Conservation (phyloP, 306 rosid species). For the Herpetospermum pedunculosum region DNA sequence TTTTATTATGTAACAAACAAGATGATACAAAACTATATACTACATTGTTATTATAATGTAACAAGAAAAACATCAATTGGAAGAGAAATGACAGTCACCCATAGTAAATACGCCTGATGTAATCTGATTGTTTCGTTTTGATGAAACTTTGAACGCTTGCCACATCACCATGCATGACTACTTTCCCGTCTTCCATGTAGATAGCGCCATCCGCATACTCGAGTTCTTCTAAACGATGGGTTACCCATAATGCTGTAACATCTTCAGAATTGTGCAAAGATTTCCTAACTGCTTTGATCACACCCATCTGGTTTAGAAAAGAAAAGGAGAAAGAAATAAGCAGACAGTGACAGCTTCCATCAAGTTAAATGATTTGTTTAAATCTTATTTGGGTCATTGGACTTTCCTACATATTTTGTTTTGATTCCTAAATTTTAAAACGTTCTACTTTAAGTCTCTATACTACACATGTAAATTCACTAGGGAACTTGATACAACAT, state of each 20-base stretch:
- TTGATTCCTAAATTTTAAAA: background rate
- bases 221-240: constrained; percentile 84
- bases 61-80: background rate
- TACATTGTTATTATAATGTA: background rate
- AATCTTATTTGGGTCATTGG: background rate
- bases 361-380: background rate
- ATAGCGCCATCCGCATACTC: constrained; percentile 76
- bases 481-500: background rate
- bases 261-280: constrained; percentile 46
- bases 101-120: constrained; percentile 33
- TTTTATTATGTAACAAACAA: background rate
- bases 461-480: background rate
- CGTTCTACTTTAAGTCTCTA: background rate
- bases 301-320: constrained; percentile 40
- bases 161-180: constrained; percentile 47
- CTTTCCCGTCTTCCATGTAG: constrained; percentile 78
- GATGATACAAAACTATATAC: background rate
- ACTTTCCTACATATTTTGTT: background rate
- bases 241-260: constrained; percentile 78
- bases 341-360: background rate
- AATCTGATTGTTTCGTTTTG: constrained; percentile 52
- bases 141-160: constrained; percentile 41
- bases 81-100: background rate
- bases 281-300: constrained; percentile 61
- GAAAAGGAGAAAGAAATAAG: background rate